Conservation (phyloP, 306 rosid genomes). For the Bauhinia variegata region DNA sequence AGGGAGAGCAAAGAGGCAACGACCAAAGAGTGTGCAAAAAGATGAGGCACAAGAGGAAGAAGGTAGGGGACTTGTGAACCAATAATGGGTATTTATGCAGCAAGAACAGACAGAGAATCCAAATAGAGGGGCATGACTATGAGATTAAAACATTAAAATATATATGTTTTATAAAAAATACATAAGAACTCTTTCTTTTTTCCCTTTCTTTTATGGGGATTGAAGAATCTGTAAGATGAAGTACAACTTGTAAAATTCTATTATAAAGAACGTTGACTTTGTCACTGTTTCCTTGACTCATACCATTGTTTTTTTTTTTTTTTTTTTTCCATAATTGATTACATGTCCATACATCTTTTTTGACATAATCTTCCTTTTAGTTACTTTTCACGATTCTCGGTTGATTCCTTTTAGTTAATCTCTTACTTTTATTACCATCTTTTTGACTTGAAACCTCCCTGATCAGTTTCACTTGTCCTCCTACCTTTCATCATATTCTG, state of each 20-base stretch:
- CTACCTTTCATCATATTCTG: conserved; percentile 31
- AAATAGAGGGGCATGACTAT: neutral
- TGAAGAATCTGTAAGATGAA: conserved; percentile 37
- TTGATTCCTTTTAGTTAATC: too few species aligned
- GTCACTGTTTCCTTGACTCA: conserved; percentile 5
- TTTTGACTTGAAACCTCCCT: too few species aligned
- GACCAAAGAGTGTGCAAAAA: neutral
- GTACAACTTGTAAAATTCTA: conserved; percentile 38
- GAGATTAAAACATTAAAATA: conserved; percentile 29
- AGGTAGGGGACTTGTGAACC: conserved; percentile 20
- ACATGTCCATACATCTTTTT: conserved; percentile 1
- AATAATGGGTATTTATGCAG: conserved; percentile 50
- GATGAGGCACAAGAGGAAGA: conserved; percentile 4
- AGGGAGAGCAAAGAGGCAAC: neutral
- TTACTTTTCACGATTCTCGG: too few species aligned
- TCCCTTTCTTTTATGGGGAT: conserved; percentile 7
- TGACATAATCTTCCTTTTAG: neutral
- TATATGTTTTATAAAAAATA: neutral
- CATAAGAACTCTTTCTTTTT: neutral
- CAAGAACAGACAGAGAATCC: conserved; percentile 34
- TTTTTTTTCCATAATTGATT: too few species aligned
- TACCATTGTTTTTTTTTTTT: conserved; percentile 1
- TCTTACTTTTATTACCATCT: too few species aligned
- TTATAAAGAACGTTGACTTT: conserved; percentile 50
- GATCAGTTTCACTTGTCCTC: neutral